Evolutionary conservation across 2,329 filamentous ascomycete species (phyloP).

Genomic region (Aspergillus intermedius): DNA sequence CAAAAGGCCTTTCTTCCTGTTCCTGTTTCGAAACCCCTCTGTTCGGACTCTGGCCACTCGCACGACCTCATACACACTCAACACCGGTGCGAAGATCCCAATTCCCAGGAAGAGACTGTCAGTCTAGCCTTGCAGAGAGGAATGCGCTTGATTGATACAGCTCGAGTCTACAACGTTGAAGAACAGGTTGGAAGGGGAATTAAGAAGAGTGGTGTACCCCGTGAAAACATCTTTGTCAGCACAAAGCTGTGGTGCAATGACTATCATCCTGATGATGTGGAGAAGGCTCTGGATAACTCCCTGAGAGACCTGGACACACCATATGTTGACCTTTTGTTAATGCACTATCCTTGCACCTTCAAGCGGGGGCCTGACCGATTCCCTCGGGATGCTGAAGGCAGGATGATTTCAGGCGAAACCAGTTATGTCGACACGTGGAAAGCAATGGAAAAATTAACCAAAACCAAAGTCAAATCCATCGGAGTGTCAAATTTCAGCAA

Average conservation of each 20-base stretch:
- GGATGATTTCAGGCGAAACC: constrained; percentile 44
- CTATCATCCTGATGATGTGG: constrained; percentile 53
- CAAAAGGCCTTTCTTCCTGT: background rate
- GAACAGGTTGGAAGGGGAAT: constrained; percentile 56
- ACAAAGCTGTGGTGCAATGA: constrained; percentile 57
- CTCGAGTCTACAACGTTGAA: constrained; percentile 41
- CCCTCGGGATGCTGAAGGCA: constrained; percentile 52
- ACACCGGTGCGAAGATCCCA: constrained; percentile 52
- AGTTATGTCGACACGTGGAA: constrained; percentile 34
- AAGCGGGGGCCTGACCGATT: constrained; percentile 10
- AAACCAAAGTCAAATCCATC: constrained; percentile 22
- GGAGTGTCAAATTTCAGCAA: constrained; percentile 24
- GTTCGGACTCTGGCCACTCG: background rate
- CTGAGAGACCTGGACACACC: constrained; percentile 54
- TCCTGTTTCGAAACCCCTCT: background rate
- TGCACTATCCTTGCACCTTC: constrained; percentile 44
- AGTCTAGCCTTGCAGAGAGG: constrained; percentile 29
- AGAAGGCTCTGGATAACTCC: constrained; percentile 51
- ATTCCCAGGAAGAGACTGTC: constrained; percentile 39
- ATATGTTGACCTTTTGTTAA: constrained; percentile 60
- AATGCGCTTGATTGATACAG: constrained; percentile 34
- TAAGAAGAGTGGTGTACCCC: constrained; percentile 55
- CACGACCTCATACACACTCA: constrained; percentile 39
- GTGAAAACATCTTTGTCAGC: constrained; percentile 37
- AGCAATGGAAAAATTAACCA: constrained; percentile 21